Conservation (phyloP, 805 yeast genomes). For the Zygoascus tannicola region DNA sequence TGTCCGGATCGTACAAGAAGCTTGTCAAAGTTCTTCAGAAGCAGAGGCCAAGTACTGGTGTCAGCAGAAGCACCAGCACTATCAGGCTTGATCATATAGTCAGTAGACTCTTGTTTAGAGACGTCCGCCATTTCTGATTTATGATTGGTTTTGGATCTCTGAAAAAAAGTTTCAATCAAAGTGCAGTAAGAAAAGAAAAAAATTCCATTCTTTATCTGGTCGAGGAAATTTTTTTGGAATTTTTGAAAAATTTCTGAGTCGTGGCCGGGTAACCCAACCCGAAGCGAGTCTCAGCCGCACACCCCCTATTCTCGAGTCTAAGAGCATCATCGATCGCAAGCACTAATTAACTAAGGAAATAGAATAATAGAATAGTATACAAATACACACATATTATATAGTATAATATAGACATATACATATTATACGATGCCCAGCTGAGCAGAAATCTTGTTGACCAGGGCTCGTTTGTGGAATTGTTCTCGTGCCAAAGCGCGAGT, state of each 20-base stretch:
- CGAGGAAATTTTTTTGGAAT: too few relatives aligned
- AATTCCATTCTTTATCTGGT: not conserved
- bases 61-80: slow-evolving; percentile 61
- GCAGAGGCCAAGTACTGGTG: slow-evolving; percentile 91
- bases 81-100: slow-evolving; percentile 83
- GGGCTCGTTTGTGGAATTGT: slow-evolving; percentile 47
- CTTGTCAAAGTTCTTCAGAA: slow-evolving; percentile 89
- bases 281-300: too few relatives aligned
- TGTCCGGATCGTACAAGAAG: slow-evolving; percentile 92
- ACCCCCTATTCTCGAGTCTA: too few relatives aligned
- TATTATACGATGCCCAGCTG: slow-evolving; percentile 7
- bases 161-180: slow-evolving; percentile 7
- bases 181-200: not conserved
- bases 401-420: not conserved
- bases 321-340: too few relatives aligned
- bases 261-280: too few relatives aligned
- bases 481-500: slow-evolving; percentile 52
- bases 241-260: too few relatives aligned
- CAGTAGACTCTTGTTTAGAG: slow-evolving; percentile 29
- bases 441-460: slow-evolving; percentile 32
- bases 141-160: not conserved
- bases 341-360: too few relatives aligned
- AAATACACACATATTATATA: not conserved
- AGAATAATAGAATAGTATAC: not conserved
- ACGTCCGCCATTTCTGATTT: slow-evolving; percentile 39